Conservation (phyloP, 441 rosid genomes). For the Macaranga tanarius region DNA sequence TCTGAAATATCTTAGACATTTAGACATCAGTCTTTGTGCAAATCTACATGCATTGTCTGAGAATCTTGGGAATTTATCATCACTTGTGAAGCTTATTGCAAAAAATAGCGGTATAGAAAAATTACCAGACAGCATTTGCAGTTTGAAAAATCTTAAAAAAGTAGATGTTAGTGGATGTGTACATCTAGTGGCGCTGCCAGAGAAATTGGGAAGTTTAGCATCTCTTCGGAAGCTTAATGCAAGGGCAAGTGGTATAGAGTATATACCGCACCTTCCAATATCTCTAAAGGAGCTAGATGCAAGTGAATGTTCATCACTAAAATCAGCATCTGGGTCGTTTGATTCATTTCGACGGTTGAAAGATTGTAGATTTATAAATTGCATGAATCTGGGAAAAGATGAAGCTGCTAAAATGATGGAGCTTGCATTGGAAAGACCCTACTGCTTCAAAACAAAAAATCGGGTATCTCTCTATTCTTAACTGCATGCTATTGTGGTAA, state of each 20-base stretch:
- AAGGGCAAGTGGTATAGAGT: slow-evolving; percentile 3
- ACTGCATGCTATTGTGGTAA: too few relatives aligned
- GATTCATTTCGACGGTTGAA: background rate
- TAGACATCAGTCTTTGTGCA: too few relatives aligned
- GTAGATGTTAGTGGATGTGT: background rate
- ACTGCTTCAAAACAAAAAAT: too few relatives aligned
- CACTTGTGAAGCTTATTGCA: too few relatives aligned
- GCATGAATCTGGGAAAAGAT: background rate
- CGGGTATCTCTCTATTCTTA: too few relatives aligned
- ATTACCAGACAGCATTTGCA: too few relatives aligned
- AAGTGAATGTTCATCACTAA: background rate
- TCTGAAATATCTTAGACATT: too few relatives aligned
- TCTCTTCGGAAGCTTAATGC: background rate
- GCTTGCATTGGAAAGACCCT: background rate
- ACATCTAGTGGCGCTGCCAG: background rate
- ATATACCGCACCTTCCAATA: slow-evolving; percentile 4
- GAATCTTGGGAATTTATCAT: too few relatives aligned
- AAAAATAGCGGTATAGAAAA: too few relatives aligned
- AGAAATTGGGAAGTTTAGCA: background rate
- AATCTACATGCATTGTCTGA: too few relatives aligned
- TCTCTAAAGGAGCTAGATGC: background rate
- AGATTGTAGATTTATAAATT: background rate
- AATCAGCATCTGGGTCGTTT: background rate
- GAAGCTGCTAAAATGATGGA: background rate
- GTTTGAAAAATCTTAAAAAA: background rate